Base-by-base conservation (phyloP, 306 rosid genomes). In the Pterocarpus macrocarpus region DNA sequence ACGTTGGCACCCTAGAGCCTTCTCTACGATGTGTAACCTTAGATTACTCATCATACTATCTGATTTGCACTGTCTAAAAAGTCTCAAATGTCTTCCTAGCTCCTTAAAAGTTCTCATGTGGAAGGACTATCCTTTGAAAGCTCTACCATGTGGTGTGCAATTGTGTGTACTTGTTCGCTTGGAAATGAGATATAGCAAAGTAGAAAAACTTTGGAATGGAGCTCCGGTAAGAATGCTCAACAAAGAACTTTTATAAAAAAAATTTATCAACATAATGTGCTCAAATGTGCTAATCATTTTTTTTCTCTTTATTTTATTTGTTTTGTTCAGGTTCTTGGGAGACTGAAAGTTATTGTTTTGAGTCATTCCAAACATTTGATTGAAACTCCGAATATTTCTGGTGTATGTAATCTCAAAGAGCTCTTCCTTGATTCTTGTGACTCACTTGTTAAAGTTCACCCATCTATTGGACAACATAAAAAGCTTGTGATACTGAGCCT, bases 311-410 rank as follows among this genome's bases (percentile, higher is more conserved):
- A 28, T 56, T 0, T 52, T 4, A 34, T 0, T 57, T 43, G 3
- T 30, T 55, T 47, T 80, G 66, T 32, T 4, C 17, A 84, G 81
- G 15, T 7, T 28, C 79, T 79, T 22, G 28, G 32, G 17, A 69
- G 33, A 57, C 45, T 84, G 43, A 84, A 75, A 66, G 28, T 69
- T 33, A 15, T 84, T 1, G 81, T 79, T 64, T 64, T 84, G 61
- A 79, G 75, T 22, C 2, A 68, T 22, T 84, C 84, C 13, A 28
- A 62, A 10, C 2, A 52, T 35, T 16, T 84, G 11, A 33, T 7
- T 45, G 59, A 73, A 55, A 67, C 63, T 49, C 84, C 78, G 0
- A 32, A 66, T n/a, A 14, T 84, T 38, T 79, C 53, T 3, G 45
- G 34, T 2, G 9, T 41, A 5, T 73, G 81, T 41, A 5, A 32